Conservation (phyloP, 1,139 yeast species). For the Hemisphaericaspora lyxosophila region DNA sequence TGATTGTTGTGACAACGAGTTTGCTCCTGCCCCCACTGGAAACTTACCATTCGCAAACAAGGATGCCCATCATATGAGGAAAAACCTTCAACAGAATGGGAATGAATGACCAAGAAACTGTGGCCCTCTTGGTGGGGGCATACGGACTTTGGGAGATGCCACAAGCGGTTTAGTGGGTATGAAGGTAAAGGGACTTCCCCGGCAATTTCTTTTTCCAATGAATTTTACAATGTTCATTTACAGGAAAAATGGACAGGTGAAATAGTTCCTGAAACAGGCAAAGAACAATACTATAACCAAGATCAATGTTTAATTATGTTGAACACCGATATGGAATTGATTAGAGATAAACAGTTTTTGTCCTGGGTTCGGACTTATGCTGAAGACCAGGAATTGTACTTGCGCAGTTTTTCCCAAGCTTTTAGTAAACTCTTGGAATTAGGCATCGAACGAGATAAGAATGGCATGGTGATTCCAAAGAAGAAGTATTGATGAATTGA, state of each 20-base stretch:
- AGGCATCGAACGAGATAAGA: constrained; percentile 36
- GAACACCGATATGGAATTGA: constrained; percentile 60
- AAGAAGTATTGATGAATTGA: constrained; percentile 1
- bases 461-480: constrained; percentile 16
- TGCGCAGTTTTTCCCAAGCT: constrained; percentile 51
- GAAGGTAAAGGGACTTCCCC: constrained; percentile 43
- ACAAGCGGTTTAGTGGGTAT: constrained; percentile 48
- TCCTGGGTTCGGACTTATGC: constrained; percentile 57
- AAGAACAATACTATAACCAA: constrained; percentile 34
- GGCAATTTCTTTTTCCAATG: constrained; percentile 38
- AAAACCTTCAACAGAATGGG: constrained; percentile 60
- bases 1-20: constrained; percentile 50
- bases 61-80: constrained; percentile 54
- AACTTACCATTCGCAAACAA: constrained; percentile 58
- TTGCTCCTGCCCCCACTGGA: constrained; percentile 59
- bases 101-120: constrained; percentile 61
- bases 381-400: constrained; percentile 50
- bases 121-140: constrained; percentile 62
- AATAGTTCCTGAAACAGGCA: constrained; percentile 41
- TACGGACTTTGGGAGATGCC: constrained; percentile 68
- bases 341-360: constrained; percentile 47
- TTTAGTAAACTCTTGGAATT: constrained; percentile 59
- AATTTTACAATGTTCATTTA: constrained; percentile 31
- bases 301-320: constrained; percentile 59
- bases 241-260: constrained; percentile 33